Conservation (phyloP, 495 filamentous ascomycete genomes). For the Hypoxylon lenormandii region DNA sequence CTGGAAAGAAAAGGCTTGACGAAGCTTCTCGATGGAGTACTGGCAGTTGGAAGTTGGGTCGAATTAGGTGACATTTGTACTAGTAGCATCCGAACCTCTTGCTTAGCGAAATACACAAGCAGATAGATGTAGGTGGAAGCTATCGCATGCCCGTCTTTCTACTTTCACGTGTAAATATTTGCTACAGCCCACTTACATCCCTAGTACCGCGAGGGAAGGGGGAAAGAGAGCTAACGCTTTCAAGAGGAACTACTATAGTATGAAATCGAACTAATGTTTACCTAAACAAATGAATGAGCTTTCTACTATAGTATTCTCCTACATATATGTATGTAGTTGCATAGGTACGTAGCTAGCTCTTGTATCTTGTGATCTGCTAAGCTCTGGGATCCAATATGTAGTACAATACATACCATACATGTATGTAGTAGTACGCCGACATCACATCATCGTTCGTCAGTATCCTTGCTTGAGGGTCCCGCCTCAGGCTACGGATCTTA, state of each 20-base stretch:
- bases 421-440: no score
- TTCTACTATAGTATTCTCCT: slow-evolving; percentile 9
- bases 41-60: slow-evolving; percentile 12
- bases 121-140: no score
- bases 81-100: slow-evolving; percentile 14
- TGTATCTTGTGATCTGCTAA: slow-evolving; percentile 10
- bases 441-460: slow-evolving; percentile 20
- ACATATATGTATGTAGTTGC: slow-evolving; percentile 20
- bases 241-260: no score
- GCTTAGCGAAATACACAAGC: slow-evolving; percentile 22
- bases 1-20: slow-evolving; percentile 23
- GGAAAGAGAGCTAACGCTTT: no score
- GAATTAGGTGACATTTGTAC: slow-evolving; percentile 5
- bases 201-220: no score
- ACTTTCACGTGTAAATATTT: neutral
- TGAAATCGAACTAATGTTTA: no score
- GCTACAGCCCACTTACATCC: no score
- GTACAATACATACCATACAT: no score
- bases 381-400: slow-evolving; percentile 8
- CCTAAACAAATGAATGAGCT: slow-evolving; percentile 6
- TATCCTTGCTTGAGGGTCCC: neutral
- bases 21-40: slow-evolving; percentile 35
- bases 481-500: neutral
- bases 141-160: neutral
- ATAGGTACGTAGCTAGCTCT: slow-evolving; percentile 24